Evolutionary conservation across 371 early-diverging fungal genomes (phyloP), one percentile per base, ranked within the genome.

Genomic region (Mortierella sp.): DNA sequence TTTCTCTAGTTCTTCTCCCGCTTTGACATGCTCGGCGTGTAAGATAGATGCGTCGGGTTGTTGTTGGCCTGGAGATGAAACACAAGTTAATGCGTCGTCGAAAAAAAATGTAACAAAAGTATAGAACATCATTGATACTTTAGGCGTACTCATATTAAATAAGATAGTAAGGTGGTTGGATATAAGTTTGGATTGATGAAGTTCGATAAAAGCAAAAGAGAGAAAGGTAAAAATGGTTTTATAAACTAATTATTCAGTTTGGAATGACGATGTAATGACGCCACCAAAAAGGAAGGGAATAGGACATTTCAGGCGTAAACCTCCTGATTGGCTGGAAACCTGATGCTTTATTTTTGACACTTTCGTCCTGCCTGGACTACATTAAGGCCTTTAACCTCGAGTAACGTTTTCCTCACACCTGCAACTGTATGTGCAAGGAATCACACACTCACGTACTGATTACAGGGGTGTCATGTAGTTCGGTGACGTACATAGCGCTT

Each of bases 1-100:
- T 67, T 86, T 86, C 41, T 90, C 88, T 24, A 92, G 69, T 21
- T 64, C 69, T 13, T 76, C 28, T 5, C 67, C 57, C 19, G 70
- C 63, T 33, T 70, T 65, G 48, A 66, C 66, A 24, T 70, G 70
- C 41, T 72, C 66, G 8, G 55, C 53, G 32, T 66, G 67, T 45
- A 53, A 13, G 40, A 22, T 43, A 11, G 67, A 4, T 16, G 36
- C 43, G 19, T 32, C 32, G 28, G 58, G 58, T 50, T 50, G 50
- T 50, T 50, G 50, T 50, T 50, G 50, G 16, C 50, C 50, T 50
- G n/a, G n/a, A 6, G 8, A 50, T n/a, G 16, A n/a, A 10, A 43
- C 2, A 13, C 13, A 50, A n/a, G n/a, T 50, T n/a, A n/a, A n/a
- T n/a, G 50, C 36, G 4, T 36, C 3, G 36, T 36, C 36, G 6